phyloP scores from a whole-genome alignment of 495 filamentous ascomycete genomes.

The Xylona heveae region DNA sequence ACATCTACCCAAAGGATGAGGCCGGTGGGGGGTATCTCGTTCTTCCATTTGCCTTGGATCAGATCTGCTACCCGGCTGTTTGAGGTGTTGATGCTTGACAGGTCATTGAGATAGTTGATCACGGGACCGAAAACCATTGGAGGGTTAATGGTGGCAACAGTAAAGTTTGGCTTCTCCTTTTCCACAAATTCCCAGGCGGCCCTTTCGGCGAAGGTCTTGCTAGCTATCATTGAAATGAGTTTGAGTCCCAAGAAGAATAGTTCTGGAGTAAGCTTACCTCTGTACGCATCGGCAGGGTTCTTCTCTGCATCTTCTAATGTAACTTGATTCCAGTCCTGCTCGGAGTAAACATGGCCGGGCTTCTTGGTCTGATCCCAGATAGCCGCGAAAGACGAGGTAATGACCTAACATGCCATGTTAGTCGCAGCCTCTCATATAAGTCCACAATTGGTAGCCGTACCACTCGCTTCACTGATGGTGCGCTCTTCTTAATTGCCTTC shows the following conservation, averaged over 20 bases:
- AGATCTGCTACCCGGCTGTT: conserved; percentile 32
- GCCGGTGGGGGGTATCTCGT: conserved; percentile 32
- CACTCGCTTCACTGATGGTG: conserved; percentile 60
- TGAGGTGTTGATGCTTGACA: conserved; percentile 48
- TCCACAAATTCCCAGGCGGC: conserved; percentile 70
- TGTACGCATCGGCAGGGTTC: conserved; percentile 36
- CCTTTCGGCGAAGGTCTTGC: conserved; percentile 27
- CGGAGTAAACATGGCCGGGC: conserved; percentile 38
- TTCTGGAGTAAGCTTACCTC: too few species aligned
- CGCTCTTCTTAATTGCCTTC: conserved; percentile 48
- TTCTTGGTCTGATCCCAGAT: conserved; percentile 31
- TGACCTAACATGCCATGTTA: conserved; percentile 16
- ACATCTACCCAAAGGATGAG: conserved; percentile 44
- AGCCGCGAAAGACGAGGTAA: conserved; percentile 73
- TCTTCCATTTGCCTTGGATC: conserved; percentile 44
- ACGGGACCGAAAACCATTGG: conserved; percentile 58
- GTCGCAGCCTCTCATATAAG: not conserved
- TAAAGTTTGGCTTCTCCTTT: conserved; percentile 59
- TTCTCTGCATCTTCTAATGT: conserved; percentile 43
- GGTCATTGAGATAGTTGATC: conserved; percentile 38
- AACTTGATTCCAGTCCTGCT: conserved; percentile 68
- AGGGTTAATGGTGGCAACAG: conserved; percentile 49
- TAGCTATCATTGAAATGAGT: not conserved
- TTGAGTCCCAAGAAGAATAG: too few species aligned
- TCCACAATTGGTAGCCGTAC: conserved; percentile 9